Evolutionary conservation across 1,284 basidiomycete genomes (phyloP).

Genomic region (Phaffia rhodozyma): DNA sequence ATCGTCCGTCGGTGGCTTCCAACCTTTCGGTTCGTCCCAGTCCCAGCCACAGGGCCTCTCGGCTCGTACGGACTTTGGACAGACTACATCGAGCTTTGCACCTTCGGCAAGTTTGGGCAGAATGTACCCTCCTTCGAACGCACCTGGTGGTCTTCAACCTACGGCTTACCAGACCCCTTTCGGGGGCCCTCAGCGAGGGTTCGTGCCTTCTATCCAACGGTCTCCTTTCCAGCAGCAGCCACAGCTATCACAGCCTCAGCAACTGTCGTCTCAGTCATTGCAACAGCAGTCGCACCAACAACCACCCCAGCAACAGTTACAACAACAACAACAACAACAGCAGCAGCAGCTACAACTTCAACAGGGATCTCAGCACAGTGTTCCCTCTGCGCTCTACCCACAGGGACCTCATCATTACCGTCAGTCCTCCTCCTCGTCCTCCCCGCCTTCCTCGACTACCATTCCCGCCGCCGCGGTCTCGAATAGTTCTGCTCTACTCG

Average conservation of each 20-base stretch:
- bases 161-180: background rate
- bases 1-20: no score
- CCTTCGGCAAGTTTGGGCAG: background rate
- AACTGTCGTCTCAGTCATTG: constrained; percentile 12
- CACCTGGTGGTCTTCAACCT: constrained; percentile 5
- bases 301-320: constrained; percentile 15
- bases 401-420: constrained; percentile 19
- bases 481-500: constrained; percentile 39
- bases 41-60: no score
- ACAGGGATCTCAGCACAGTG: constrained; percentile 15
- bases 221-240: constrained; percentile 19
- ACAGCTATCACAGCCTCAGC: constrained; percentile 14
- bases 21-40: no score
- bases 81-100: background rate
- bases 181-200: constrained; percentile 5
- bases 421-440: constrained; percentile 21
- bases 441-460: constrained; percentile 29
- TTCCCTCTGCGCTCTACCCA: background rate
- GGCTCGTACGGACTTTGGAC: no score
- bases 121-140: background rate
- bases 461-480: constrained; percentile 2
- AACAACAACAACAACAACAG: constrained; percentile 16
- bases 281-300: constrained; percentile 10
- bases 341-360: constrained; percentile 16
- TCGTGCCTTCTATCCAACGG: constrained; percentile 11